Conservation (phyloP, 192 early-diverging fungal species). For the Backusella tuberculispora region DNA sequence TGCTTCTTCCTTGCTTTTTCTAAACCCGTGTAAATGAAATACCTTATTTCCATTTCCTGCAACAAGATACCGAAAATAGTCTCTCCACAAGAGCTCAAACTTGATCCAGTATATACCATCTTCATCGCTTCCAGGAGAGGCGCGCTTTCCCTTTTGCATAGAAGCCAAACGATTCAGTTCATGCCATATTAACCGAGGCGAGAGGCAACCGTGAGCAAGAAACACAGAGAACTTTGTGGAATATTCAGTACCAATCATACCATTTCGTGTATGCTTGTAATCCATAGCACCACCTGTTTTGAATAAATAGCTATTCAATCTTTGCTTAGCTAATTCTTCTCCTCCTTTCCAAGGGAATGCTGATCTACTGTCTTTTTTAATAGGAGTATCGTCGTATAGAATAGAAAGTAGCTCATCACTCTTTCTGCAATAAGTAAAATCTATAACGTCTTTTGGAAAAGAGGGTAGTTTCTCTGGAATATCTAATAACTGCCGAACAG, state of each 20-base stretch:
- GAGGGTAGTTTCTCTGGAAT: conserved; percentile 7
- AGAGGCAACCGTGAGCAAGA: conserved; percentile 34
- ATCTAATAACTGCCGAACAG: conserved; percentile 13
- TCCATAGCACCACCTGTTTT: conserved; percentile 14
- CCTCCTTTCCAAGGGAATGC: conserved; percentile 44
- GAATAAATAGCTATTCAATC: conserved; percentile 42
- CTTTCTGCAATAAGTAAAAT: background rate
- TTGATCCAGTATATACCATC: conserved; percentile 42
- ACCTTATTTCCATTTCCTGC: conserved; percentile 31
- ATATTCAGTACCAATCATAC: conserved; percentile 46
- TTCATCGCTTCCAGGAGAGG: background rate
- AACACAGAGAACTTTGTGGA: conserved; percentile 43
- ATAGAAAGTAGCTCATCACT: background rate
- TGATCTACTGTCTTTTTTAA: conserved; percentile 23
- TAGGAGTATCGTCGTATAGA: background rate
- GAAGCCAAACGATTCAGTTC: conserved; percentile 17
- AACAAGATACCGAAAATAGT: conserved; percentile 42
- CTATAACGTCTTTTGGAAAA: background rate
- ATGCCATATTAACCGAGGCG: conserved; percentile 25
- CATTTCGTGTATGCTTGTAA: conserved; percentile 49
- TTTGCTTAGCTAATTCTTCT: conserved; percentile 29
- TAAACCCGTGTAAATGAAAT: conserved; percentile 28
- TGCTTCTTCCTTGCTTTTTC: background rate
- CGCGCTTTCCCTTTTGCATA: background rate
- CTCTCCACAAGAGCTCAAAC: conserved; percentile 50